phyloP scores from a whole-genome alignment of 768 basidiomycete species.

The Kwoniella shandongensis region DNA sequence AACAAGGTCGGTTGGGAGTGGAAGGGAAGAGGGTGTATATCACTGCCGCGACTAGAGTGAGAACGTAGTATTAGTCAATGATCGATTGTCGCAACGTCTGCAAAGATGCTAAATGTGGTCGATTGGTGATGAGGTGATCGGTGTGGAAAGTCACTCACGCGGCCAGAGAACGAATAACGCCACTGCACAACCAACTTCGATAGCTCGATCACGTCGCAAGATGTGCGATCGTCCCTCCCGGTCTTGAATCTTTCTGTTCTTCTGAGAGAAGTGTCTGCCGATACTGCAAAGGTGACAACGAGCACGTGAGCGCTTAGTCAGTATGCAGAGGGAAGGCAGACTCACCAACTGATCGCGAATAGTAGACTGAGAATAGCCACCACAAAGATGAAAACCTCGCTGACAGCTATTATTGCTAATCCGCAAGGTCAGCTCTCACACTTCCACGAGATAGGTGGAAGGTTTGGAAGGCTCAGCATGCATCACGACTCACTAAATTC shows the following conservation, averaged over 20 bases:
- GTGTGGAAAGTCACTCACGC: conserved; percentile 29
- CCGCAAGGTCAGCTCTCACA: too few relatives aligned
- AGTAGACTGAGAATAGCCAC: conserved; percentile 5
- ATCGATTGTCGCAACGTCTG: too few relatives aligned
- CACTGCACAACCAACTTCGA: conserved; percentile 33
- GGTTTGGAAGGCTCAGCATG: too few relatives aligned
- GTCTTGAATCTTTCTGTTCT: not conserved
- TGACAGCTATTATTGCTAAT: conserved; percentile 9
- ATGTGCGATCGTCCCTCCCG: not conserved
- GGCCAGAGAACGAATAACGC: conserved; percentile 42
- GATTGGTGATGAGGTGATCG: too few relatives aligned
- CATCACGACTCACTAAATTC: conserved; percentile 32
- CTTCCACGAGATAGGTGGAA: too few relatives aligned
- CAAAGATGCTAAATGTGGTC: too few relatives aligned
- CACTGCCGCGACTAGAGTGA: conserved; percentile 36
- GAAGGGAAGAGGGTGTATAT: conserved; percentile 43
- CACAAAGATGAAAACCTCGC: conserved; percentile 9
- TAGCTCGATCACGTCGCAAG: conserved; percentile 16
- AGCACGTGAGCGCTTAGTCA: too few relatives aligned
- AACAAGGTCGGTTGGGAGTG: conserved; percentile 33
- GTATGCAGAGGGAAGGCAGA: not conserved
- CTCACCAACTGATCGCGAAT: conserved; percentile 18
- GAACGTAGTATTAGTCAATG: not conserved
- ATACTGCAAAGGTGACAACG: conserved; percentile 10
- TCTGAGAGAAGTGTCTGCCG: conserved; percentile 8